These are phyloP conservation scores for Spergularia azorica DNA, from an alignment of 179 eudicot species.

Conservation along the genomic window DNA sequence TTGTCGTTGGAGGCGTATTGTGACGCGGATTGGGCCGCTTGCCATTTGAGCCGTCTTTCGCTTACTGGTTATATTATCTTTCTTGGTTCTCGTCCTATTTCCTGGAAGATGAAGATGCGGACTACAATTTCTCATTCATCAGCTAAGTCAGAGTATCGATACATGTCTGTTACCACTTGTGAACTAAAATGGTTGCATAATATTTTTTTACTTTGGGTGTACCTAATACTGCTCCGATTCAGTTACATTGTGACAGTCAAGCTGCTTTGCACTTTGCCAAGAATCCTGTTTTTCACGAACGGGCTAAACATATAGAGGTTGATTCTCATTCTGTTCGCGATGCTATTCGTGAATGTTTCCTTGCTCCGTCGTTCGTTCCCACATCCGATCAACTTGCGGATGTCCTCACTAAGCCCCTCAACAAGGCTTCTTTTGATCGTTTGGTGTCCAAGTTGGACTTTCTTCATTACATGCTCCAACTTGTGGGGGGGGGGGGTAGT, in stretches of 20 bases:
- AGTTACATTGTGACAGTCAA: not conserved
- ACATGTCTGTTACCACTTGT: not conserved
- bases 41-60: not conserved
- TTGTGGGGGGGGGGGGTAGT: too few species aligned
- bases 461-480: not conserved
- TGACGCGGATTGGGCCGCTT: not conserved
- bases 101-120: not conserved
- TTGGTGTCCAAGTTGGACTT: not conserved
- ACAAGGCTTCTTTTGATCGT: too few species aligned
- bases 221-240: not conserved
- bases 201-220: not conserved
- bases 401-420: not conserved
- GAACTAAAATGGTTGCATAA: not conserved
- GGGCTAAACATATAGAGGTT: not conserved
- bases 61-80: not conserved
- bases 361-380: not conserved
- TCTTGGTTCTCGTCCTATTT: not conserved
- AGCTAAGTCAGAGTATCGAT: not conserved
- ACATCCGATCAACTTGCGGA: not conserved
- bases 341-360: too few species aligned
- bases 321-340: constrained; percentile 1
- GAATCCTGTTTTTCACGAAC: not conserved
- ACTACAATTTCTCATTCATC: not conserved
- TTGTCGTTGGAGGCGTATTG: not conserved
- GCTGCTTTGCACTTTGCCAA: not conserved